Base-by-base conservation (phyloP, 805 yeast species). In the Yarrowia porcina region DNA sequence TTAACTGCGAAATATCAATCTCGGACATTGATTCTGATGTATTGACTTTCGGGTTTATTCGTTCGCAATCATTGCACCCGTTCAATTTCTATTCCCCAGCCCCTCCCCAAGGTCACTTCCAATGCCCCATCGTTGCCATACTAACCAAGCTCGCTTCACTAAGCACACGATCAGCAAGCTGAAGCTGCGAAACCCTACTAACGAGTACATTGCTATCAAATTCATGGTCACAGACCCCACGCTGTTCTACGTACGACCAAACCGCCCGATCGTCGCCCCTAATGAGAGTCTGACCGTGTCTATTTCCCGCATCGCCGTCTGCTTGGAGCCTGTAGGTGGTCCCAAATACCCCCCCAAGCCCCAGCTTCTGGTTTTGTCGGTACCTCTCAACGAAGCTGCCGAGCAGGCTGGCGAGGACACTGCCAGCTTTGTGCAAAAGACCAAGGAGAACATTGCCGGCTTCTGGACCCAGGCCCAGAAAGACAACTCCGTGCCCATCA, bases 191-290 rank as follows among this genome's bases (percentile, higher is more conserved):
- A 88, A 88, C 74, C 86, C 85, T 69, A 78, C 87, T 41, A 74
- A 83, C 15, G 79, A 79, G 62, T 77, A 84, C 32, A 80, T 86
- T 47, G 97, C 97, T 30, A 94, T 90, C 81, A 94, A 94, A 79
- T 97, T 94, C 72, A 94, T 93, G 78, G 94, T 99, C 49, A 94
- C 99, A 7, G 97, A 98, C 10, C 99, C 99, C 65, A 92, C 89
- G 75, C 80, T 90, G 75, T 82, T 92, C 80, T 90, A 97, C 75
- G 98, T 94, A 59, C 87, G 97, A 77, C 99, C 99, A 66, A 94
- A 92, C 75, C 93, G 97, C 65, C 84, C 94, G 15, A 74, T 87
- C 35, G 79, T 94, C 64, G 80, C 79, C 28, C 92, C 98, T 13
- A 94, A 96, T 35, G 82, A 83, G 67, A 74, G 85, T 23, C 76